A percentile compares a stretch with the other conserved stretches of the same genome.
Evolutionary conservation across 2,329 filamentous ascomycete genomes (phyloP).

Genomic region (Aspergillus bombycis): DNA sequence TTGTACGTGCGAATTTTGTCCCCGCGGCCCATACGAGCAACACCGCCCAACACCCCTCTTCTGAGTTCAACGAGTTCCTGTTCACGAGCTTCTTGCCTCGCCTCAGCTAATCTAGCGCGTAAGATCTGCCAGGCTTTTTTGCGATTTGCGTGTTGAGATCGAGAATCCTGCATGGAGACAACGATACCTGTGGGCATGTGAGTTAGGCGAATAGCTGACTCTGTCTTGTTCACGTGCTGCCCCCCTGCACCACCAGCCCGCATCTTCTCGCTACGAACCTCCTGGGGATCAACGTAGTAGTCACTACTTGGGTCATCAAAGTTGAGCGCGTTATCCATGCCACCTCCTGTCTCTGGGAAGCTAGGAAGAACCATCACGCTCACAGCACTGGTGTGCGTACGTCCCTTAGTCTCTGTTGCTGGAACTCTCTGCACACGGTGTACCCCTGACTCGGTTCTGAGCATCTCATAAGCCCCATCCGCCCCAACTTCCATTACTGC

Average conservation of each 20-base stretch:
- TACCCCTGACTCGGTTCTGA: slow-evolving; percentile 89
- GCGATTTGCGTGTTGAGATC: slow-evolving; percentile 88
- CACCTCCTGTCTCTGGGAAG: slow-evolving; percentile 62
- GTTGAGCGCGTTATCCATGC: slow-evolving; percentile 59
- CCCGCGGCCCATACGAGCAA: slow-evolving; percentile 79
- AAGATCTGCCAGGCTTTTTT: slow-evolving; percentile 85
- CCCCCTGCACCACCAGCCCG: slow-evolving; percentile 88
- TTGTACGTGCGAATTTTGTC: slow-evolving; percentile 97
- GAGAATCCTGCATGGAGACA: slow-evolving; percentile 89
- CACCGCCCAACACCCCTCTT: slow-evolving; percentile 75
- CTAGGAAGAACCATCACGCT: slow-evolving; percentile 90
- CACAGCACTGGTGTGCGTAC: slow-evolving; percentile 90
- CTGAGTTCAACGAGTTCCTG: slow-evolving; percentile 75
- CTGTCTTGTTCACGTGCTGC: slow-evolving; percentile 98
- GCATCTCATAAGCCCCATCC: slow-evolving; percentile 74
- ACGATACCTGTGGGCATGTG: slow-evolving; percentile 84
- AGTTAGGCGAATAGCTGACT: slow-evolving; percentile 90
- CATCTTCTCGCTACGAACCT: slow-evolving; percentile 88
- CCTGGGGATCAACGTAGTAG: slow-evolving; percentile 83
- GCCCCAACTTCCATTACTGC: slow-evolving; percentile 82
- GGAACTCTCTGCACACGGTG: slow-evolving; percentile 94
- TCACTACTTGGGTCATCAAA: slow-evolving; percentile 85
- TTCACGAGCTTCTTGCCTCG: slow-evolving; percentile 78
- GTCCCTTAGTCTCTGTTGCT: slow-evolving; percentile 84
- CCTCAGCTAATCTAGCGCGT: slow-evolving; percentile 78